Evolutionary conservation across 306 rosid species (phyloP), one percentile per base, ranked within the genome.

Genomic region (Calophaca sinica): DNA sequence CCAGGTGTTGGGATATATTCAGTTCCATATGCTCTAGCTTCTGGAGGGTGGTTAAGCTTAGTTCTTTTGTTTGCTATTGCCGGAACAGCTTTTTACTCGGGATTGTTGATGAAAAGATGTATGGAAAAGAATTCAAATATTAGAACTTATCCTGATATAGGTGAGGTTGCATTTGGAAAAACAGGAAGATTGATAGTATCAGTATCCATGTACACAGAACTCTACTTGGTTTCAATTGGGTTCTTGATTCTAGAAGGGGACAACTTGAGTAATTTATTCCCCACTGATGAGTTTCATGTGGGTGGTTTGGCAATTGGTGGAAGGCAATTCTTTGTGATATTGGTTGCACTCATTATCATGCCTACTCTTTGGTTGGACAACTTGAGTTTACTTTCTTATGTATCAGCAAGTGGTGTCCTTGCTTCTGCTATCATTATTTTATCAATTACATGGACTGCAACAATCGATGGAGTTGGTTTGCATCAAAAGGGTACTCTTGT

Each of bases 1-100:
- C 2, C 86, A 94, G 97, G 98, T 83, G 88, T 89, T 62, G 98
- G 97, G 54, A 83, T 94, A 53, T 82, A 88, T 0, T 94, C 96
- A 3, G 77, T 91, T 82, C 97, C 97, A 15, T 94, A 88, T 66
- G 98, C 97, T 59, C 83, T 94, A 2, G 83, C 98, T 58, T 72
- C 89, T 3, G 96, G 97, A 53, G 98, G 97, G 14, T 94, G 96
- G 96, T 28, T 90, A 48, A 94, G 90, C 80, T 68, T 94, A 65
- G 61, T 55, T 48, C 86, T 90, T 51, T 84, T 94, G 7, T 82
- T 94, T 9, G 39, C 52, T 10, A 70, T 91, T 2, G 86, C 97
- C 0, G 13, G 61, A 2, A 64, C 49, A 59, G 69, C 96, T 7
- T 90, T 91, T 55, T 92, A 92, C 82, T 14, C 96, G 0, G 93